A percentile compares a stretch with the other conserved stretches of the same genome.
Evolutionary conservation across 2,329 filamentous ascomycete genomes (phyloP).

Genomic region (Macrophomina pseudophaseolina): DNA sequence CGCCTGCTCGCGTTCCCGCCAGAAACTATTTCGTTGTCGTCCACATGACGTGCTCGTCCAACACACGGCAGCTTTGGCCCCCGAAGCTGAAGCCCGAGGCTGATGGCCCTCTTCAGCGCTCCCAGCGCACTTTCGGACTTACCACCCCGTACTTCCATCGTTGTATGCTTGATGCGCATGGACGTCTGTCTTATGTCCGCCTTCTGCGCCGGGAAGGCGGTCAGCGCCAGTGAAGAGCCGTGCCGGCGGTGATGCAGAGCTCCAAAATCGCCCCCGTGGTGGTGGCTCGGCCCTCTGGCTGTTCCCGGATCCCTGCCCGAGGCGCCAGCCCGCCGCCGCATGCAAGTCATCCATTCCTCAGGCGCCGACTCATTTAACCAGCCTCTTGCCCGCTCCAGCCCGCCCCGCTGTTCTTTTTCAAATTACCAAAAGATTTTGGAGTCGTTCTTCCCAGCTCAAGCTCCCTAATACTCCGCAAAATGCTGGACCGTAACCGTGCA

Average conservation of each 20-base stretch:
- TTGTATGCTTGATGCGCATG: background rate
- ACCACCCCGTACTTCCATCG: background rate
- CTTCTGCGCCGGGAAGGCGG: background rate
- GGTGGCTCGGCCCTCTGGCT: slow-evolving; percentile 3
- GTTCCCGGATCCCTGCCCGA: background rate
- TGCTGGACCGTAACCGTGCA: background rate
- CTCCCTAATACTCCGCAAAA: background rate
- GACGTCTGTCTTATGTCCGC: background rate
- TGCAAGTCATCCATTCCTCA: slow-evolving; percentile 4
- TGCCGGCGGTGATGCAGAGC: background rate
- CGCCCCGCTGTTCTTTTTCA: background rate
- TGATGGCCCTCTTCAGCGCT: background rate
- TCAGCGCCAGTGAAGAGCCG: background rate
- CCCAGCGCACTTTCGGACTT: background rate
- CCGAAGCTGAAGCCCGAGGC: background rate
- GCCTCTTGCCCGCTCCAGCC: background rate
- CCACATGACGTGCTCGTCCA: no score
- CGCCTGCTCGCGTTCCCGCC: no score
- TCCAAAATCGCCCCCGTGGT: slow-evolving; percentile 7
- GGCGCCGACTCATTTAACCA: slow-evolving; percentile 1
- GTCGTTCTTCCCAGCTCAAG: background rate
- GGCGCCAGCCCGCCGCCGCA: background rate
- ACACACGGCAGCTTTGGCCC: background rate
- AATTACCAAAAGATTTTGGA: background rate
- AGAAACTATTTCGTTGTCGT: no score